Evolutionary conservation across 257 asterid species (phyloP), one percentile per base, ranked within the genome.

Genomic region (Jacaranda mimosifolia): DNA sequence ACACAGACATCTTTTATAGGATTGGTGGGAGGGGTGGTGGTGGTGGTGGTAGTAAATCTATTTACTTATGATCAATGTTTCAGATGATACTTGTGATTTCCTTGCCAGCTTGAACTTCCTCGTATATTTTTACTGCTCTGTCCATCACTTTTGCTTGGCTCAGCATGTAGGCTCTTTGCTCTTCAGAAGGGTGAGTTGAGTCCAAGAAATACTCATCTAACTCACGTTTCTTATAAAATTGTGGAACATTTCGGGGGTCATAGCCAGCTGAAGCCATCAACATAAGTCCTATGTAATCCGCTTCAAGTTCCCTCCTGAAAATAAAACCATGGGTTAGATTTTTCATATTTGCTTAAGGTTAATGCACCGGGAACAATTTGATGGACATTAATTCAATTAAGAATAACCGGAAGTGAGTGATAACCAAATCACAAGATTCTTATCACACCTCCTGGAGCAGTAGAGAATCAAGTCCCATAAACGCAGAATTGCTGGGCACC

Each of bases 61-160:
- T 9, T 0, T 48, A 13, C 19, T n/a, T 15, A 18, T 17, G 19
- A 17, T 56, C 12, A 56, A 15, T 0, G 18, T 56, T 56, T 56
- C 63, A 56, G 32, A 56, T 56, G 3, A 56, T 19, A 17, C 36
- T 56, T 56, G 63, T 56, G 36, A 56, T 8, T 11, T 21, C 69
- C 9, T 12, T 9, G 38, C 69, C 19, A 15, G 69, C 49, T 63
- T 63, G 67, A 63, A 12, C 72, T 66, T 66, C 4, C 36, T 66
- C 56, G 9, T 66, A 66, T 40, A 43, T 66, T 12, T 66, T 66
- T n/a, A 66, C 56, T 5, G 72, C 72, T 66, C 18, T 43, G 36
- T 66, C 9, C 72, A 66, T 66, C 38, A 46, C 73, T 42, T 68
- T 1, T 4, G 73, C 57, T 48, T 17, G 56, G 58, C 73, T 68